Evolutionary conservation across 2,329 filamentous ascomycete genomes (phyloP).

Genomic region (Fusarium sp.): DNA sequence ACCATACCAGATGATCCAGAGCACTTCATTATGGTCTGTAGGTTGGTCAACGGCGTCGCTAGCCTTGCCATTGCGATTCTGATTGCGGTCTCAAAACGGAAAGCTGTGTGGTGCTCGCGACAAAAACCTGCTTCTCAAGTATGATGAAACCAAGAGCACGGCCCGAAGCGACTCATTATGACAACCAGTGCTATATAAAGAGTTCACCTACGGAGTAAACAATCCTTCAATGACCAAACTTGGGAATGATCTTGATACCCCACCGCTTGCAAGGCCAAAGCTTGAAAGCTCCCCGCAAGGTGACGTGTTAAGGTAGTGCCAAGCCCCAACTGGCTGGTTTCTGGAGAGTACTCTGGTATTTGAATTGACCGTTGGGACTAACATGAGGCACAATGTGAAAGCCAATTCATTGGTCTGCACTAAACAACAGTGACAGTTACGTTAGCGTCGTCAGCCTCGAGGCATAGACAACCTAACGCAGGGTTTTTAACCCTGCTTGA

Average conservation of each 20-base stretch:
- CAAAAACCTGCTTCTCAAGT: conserved; percentile 27
- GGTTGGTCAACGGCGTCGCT: too few species aligned
- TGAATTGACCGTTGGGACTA: background rate
- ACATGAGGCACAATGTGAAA: background rate
- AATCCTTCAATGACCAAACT: conserved; percentile 16
- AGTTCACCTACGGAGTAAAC: conserved; percentile 1
- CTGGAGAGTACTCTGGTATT: background rate
- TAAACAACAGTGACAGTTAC: background rate
- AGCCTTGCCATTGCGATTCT: too few species aligned
- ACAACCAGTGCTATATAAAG: conserved; percentile 2
- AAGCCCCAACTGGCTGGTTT: conserved; percentile 10
- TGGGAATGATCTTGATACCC: conserved; percentile 32
- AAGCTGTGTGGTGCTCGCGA: background rate
- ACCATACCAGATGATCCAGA: background rate
- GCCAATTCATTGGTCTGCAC: background rate
- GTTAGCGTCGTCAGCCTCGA: background rate
- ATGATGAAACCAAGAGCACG: conserved; percentile 9
- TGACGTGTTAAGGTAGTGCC: conserved; percentile 32
- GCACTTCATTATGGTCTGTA: too few species aligned
- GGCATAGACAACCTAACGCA: too few species aligned
- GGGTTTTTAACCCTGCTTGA: too few species aligned
- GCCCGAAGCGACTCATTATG: background rate
- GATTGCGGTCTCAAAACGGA: too few species aligned
- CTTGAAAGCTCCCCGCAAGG: conserved; percentile 25
- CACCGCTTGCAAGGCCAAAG: conserved; percentile 16